These are phyloP conservation scores for Cyberlindnera euphorbiiphila DNA, from an alignment of 805 yeast genomes.

Conservation along the genomic window DNA sequence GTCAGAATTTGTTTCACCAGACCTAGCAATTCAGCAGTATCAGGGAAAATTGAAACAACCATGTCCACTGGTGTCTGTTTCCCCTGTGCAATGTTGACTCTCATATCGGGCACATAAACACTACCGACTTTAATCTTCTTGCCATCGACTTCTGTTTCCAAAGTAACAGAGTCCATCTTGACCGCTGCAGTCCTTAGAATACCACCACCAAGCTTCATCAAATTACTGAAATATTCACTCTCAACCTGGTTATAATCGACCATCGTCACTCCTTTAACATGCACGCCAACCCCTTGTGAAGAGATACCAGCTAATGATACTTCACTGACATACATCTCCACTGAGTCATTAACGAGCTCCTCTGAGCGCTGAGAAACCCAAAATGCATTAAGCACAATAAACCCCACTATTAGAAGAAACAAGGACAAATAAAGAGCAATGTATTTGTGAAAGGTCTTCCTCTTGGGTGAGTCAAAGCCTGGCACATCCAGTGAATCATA, in stretches of 20 bases:
- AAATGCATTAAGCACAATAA: conserved; percentile 4
- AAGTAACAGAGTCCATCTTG: conserved; percentile 29
- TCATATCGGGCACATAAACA: conserved; percentile 32
- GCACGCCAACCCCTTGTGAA: conserved; percentile 31
- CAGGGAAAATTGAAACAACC: conserved; percentile 32
- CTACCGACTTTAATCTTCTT: conserved; percentile 30
- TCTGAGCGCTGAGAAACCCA: conserved; percentile 26
- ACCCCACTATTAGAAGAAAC: background rate
- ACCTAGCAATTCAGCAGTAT: conserved; percentile 30
- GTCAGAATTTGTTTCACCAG: conserved; percentile 31
- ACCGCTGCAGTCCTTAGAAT: conserved; percentile 28
- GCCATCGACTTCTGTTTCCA: conserved; percentile 26
- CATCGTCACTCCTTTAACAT: conserved; percentile 29
- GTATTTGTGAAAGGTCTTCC: background rate
- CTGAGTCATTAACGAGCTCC: conserved; percentile 31
- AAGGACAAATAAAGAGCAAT: background rate
- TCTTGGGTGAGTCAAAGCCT: background rate
- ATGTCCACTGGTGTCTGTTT: conserved; percentile 27
- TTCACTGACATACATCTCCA: conserved; percentile 29
- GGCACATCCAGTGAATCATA: background rate
- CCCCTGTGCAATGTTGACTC: conserved; percentile 30
- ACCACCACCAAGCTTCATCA: conserved; percentile 34
- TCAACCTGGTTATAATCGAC: conserved; percentile 33
- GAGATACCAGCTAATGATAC: conserved; percentile 30
- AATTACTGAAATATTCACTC: conserved; percentile 21